These are phyloP conservation scores for Colletotrichum sidae DNA, from an alignment of 2,329 filamentous ascomycete species.

Conservation along the genomic window DNA sequence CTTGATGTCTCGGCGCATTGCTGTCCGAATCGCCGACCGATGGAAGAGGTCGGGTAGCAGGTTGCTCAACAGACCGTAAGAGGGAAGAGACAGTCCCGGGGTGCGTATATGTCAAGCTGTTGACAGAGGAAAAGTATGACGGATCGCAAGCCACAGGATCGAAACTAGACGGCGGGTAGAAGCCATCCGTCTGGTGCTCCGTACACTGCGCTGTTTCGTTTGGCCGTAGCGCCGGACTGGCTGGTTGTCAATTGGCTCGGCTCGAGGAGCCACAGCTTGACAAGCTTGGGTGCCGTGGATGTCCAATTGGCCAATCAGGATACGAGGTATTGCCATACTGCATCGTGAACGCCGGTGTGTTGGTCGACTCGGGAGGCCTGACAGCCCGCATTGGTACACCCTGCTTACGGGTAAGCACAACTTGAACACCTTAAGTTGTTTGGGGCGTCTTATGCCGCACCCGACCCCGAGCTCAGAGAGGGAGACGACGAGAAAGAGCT, in stretches of 20 bases:
- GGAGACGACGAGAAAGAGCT: no score
- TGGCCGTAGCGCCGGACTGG: constrained; percentile 20
- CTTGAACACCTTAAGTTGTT: no score
- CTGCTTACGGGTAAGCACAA: no score
- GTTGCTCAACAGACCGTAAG: constrained; percentile 10
- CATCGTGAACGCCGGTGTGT: no score
- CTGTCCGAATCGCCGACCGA: constrained; percentile 4
- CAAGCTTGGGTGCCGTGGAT: no score
- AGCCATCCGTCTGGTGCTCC: constrained; percentile 28
- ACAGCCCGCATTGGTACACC: no score
- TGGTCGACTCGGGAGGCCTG: no score
- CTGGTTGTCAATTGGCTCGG: constrained; percentile 6
- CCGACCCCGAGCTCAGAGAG: no score
- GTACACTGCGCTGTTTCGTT: not conserved
- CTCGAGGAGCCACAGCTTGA: not conserved
- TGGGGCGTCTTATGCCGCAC: no score
- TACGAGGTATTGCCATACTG: no score
- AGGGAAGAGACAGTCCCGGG: constrained; percentile 9
- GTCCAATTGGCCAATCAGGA: no score
- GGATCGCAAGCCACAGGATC: constrained; percentile 25
- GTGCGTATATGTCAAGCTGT: constrained; percentile 16
- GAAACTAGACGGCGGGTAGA: constrained; percentile 26
- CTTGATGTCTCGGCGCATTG: constrained; percentile 5
- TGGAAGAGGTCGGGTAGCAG: not conserved
- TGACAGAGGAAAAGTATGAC: constrained; percentile 5